Base-by-base conservation (phyloP, 202 grass and related monocot species). In the Cymbopogon flexuosus region DNA sequence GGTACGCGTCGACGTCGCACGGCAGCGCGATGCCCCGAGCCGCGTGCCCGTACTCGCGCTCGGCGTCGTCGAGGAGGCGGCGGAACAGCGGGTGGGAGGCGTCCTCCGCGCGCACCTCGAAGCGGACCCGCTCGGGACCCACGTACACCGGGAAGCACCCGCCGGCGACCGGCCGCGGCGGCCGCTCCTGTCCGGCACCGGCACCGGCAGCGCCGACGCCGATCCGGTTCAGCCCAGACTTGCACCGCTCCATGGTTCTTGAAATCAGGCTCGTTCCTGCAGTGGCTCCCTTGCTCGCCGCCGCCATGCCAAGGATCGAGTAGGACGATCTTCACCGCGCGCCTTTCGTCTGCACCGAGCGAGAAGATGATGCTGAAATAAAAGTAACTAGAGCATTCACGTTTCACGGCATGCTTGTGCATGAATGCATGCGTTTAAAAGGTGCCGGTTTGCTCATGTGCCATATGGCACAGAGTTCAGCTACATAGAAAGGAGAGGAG, bases 91-190 rank as follows among this genome's bases (percentile, higher is more conserved):
- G 88, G 78, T 96, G 93, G 70, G 88, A 91, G 59, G 91, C 27
- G 60, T 70, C 46, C 66, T 84, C 66, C 12, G 80, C 78, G 65
- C 81, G 88, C 75, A 96, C 90, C 47, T 85, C 64, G 81, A 96
- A 93, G 1, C 93, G 85, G 64, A 87, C 88, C 42, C 87, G 79
- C 31, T 84, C 83, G 13, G 83, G 51, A 2, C 93, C 93, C 11
- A 96, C 93, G 62, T 93, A 83, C 58, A 96, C 86, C 12, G 93
- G 77, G 86, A 96, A 87, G 88, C 81, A 93, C 68, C 93, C 66
- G 31, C 46, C 76, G 1, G 85, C 58, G n/a, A 43, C 3, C 29
- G 30, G 5, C 8, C 30, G 13, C 36, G 22, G 2, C 45, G 27
- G 31, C 15, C 18, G 6, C 51, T 2, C 16, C 6, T 18, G 51